Percentiles rank a stretch among this genome's conserved stretches.
phyloP scores from a whole-genome alignment of 2,329 filamentous ascomycete genomes.

The Neurospora sp. region DNA sequence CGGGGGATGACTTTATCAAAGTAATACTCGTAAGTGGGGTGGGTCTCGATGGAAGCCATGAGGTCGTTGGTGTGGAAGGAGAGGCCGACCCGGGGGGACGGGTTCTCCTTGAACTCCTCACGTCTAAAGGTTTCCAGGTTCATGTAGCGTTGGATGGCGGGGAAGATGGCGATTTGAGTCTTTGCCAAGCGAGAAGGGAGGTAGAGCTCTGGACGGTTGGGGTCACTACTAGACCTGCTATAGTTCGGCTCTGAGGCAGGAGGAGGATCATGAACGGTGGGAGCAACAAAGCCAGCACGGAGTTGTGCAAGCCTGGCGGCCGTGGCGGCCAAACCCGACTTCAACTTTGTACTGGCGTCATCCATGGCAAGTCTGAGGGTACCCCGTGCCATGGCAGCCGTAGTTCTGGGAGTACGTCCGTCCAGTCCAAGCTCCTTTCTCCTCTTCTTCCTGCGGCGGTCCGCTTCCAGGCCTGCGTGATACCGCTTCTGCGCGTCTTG shows the following conservation, averaged over 20 bases:
- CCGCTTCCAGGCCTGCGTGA: neutral
- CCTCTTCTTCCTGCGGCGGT: neutral
- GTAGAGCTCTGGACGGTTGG: neutral
- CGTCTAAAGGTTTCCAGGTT: neutral
- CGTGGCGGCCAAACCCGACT: neutral
- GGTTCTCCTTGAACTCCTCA: neutral
- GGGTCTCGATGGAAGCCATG: neutral
- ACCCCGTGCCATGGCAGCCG: neutral
- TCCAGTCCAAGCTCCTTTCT: neutral
- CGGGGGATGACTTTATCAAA: neutral
- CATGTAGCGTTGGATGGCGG: slow-evolving; percentile 20
- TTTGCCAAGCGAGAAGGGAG: slow-evolving; percentile 15
- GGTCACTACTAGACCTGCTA: neutral
- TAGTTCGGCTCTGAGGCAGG: neutral
- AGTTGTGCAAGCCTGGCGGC: neutral
- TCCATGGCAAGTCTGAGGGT: neutral
- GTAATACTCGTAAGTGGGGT: neutral
- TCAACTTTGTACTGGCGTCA: neutral
- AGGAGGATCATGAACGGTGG: neutral
- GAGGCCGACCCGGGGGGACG: neutral
- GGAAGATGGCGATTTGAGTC: slow-evolving; percentile 24
- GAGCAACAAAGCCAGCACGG: neutral
- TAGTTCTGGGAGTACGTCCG: neutral
- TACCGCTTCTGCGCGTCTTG: slow-evolving; percentile 4
- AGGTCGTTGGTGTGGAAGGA: neutral